A percentile compares a stretch with the other conserved stretches of the same genome.
Evolutionary conservation across 2,329 filamentous ascomycete species (phyloP).

Genomic region (Esteya vermicola): DNA sequence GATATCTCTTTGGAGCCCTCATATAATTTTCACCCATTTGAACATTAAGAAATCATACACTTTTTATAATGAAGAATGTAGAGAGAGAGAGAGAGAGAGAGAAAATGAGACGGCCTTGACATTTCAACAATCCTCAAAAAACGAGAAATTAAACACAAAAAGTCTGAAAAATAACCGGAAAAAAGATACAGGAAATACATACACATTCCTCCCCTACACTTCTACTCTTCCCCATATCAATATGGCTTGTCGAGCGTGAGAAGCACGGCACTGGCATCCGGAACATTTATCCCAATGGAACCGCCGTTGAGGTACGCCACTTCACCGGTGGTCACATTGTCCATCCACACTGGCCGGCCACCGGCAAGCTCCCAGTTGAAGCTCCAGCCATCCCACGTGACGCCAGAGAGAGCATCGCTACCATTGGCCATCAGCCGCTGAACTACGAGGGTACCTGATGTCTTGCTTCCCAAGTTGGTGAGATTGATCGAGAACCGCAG

Average conservation of each 20-base stretch:
- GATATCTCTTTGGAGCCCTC: too few relatives aligned
- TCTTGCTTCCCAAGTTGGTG: not conserved
- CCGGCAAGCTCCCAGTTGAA: constrained; percentile 45
- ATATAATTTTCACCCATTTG: too few relatives aligned
- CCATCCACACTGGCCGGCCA: constrained; percentile 36
- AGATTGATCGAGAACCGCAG: constrained; percentile 25
- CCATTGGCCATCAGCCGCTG: constrained; percentile 44
- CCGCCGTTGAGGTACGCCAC: constrained; percentile 15
- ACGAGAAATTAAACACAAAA: too few relatives aligned
- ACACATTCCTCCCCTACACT: too few relatives aligned
- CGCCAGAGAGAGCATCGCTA: constrained; percentile 46
- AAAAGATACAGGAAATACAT: too few relatives aligned
- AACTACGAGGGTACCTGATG: constrained; percentile 3
- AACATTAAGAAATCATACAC: too few relatives aligned
- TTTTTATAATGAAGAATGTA: too few relatives aligned
- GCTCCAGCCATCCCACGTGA: constrained; percentile 46
- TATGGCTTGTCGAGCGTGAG: constrained; percentile 10
- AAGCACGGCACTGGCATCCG: constrained; percentile 27
- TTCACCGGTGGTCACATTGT: constrained; percentile 37
- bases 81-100: too few relatives aligned
- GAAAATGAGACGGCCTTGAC: too few relatives aligned
- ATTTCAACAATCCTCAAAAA: too few relatives aligned
- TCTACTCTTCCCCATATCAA: too few relatives aligned
- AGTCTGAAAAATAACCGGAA: too few relatives aligned
- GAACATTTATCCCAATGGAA: constrained; percentile 17